Evolutionary conservation across 768 basidiomycete species (phyloP), one percentile per base, ranked within the genome.

Genomic region (Obba rivulosa): DNA sequence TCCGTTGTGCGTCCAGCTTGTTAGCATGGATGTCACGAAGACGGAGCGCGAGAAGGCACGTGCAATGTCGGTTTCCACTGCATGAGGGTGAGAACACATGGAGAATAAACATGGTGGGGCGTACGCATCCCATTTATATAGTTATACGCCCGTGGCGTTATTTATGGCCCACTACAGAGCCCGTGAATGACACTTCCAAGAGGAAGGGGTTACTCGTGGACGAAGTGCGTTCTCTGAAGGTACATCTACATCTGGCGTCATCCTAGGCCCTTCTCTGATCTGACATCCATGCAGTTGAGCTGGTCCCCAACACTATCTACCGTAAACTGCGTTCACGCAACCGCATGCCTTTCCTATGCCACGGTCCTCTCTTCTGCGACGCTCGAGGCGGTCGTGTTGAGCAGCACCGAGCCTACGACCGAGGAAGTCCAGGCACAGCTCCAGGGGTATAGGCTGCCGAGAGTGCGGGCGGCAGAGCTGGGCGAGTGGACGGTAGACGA

Each of bases 401-500:
- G 14, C 13, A 16, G 4, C 14, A 20, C 16, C 16, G 11, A 38
- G 41, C 10, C 25, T 25, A 18, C 16, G n/a, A n/a, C n/a, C n/a
- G n/a, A n/a, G n/a, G n/a, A 31, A 45, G 11, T 13, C 8, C 8
- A 9, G 14, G 9, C 22, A 42, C 38, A 39, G 38, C 8, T 8
- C 38, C 38, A n/a, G 8, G 7, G 8, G 8, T n/a, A n/a, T 5
- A 5, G 21, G 21, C 38, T n/a, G 21, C 5, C 37, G 21, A 52
- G 40, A 16, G 58, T 67, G 38, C 44, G 49, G 13, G 28, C 28
- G 3, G 70, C 80, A 20, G 55, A 78, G 31, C 69, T 86, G 18
- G 85, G 85, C 0, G 56, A 65, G 1, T 85, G 78, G 69, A 43
- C 57, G 1, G 74, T 85, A 8, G 61, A 72, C 25, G 77, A 80